Base-by-base conservation (phyloP, 164 flowering plant species). In the Liriodendron chinense region DNA sequence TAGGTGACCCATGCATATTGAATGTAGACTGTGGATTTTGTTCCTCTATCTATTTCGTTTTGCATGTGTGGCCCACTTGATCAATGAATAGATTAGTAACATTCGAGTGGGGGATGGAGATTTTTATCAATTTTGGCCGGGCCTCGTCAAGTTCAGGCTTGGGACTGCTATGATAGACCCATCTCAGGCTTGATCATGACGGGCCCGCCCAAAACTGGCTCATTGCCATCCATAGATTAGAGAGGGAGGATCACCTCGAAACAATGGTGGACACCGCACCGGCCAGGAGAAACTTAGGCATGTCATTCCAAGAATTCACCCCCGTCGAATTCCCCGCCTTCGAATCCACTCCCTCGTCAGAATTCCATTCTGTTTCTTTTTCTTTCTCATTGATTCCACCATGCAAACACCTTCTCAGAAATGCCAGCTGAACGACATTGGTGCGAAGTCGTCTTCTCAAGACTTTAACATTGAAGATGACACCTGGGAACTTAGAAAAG, bases 271-370 rank as follows among this genome's bases (percentile, higher is more conserved):
- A 76, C 20, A 70, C 73, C 21, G 78, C 78, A 47, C 78, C 78
- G 12, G 78, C 73, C n/a, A 76, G 67, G 25, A 76, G 78, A 70
- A 56, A 76, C 68, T 76, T 76, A 59, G 72, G 78, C 78, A 76
- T 76, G 26, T 76, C 78, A 69, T 25, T 48, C 71, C 71, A 69
- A 26, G 65, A 50, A 69, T 59, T 34, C 22, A 25, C 26, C 50
- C 65, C 65, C 23, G 0, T 71, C 12, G 75, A 72, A 28, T 53
- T 53, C 21, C 43, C 34, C 16, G 16, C 64, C 16, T 64, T 47
- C 3, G 6, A 57, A 24, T 34, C 22, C 2, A 4, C 64, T 24
- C 61, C 26, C 26, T 22, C 61, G 3, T 25, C 67, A 8, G 43
- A 49, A 61, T 1, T 12, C 22, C 16, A 21, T 21, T 23, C 61